phyloP scores from a whole-genome alignment of 345 rosid genomes.

The Cardiospermum halicacabum region DNA sequence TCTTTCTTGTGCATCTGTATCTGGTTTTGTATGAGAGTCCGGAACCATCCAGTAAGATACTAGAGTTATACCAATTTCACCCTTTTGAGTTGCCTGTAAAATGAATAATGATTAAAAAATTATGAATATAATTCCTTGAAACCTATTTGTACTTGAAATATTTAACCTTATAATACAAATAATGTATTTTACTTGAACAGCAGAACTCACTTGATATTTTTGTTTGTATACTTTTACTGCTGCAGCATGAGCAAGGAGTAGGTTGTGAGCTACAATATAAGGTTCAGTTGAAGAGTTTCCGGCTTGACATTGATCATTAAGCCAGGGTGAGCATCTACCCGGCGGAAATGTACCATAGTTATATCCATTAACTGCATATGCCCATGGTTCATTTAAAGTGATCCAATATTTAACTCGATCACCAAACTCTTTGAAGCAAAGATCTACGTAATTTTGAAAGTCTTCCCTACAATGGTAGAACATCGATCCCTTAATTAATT shows the following conservation, averaged over 20 bases:
- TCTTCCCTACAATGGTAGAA: conserved; percentile 12
- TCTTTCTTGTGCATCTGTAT: too few species aligned
- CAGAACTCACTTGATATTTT: conserved; percentile 25
- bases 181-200: too few species aligned
- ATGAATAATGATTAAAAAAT: too few species aligned
- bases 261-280: conserved; percentile 22
- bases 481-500: background rate
- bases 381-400: conserved; percentile 20
- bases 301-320: background rate
- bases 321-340: conserved; percentile 18
- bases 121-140: too few species aligned
- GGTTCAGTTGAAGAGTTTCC: conserved; percentile 34
- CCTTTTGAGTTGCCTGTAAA: background rate
- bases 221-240: conserved; percentile 22
- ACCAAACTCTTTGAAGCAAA: conserved; percentile 26
- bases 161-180: too few species aligned
- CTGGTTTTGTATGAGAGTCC: background rate
- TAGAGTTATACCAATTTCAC: background rate
- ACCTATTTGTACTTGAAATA: too few species aligned
- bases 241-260: conserved; percentile 29
- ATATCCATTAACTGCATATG: background rate
- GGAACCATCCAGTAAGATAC: background rate
- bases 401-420: conserved; percentile 27
- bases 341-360: conserved; percentile 1
- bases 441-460: conserved; percentile 8